These are phyloP conservation scores for Torulaspora maleeae DNA, from an alignment of 805 yeast species.

Conservation along the genomic window DNA sequence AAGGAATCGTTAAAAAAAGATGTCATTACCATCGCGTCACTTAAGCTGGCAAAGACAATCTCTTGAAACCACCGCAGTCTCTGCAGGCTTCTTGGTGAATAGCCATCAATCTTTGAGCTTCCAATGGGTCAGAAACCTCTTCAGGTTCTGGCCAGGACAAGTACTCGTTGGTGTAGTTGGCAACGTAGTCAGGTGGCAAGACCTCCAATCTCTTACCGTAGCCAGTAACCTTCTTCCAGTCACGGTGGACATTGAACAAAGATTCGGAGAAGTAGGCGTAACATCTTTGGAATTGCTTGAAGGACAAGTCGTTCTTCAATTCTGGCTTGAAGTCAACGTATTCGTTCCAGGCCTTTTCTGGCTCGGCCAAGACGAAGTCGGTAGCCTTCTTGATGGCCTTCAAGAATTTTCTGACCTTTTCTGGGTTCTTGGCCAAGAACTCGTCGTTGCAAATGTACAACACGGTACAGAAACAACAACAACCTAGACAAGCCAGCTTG, in stretches of 20 bases:
- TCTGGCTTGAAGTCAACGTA: slow-evolving; percentile 46
- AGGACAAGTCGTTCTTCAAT: slow-evolving; percentile 40
- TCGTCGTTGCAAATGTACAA: slow-evolving; percentile 50
- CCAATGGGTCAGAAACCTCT: slow-evolving; percentile 44
- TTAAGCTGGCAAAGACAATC: slow-evolving; percentile 36
- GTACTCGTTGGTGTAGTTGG: slow-evolving; percentile 50
- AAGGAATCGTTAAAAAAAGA: slow-evolving; percentile 2
- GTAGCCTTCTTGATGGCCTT: slow-evolving; percentile 49
- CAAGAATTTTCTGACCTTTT: slow-evolving; percentile 43
- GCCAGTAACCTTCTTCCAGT: slow-evolving; percentile 52
- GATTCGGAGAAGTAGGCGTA: slow-evolving; percentile 50
- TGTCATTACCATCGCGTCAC: background rate
- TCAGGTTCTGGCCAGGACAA: slow-evolving; percentile 47
- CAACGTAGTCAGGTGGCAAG: slow-evolving; percentile 44
- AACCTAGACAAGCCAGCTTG: slow-evolving; percentile 51
- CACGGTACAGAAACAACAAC: slow-evolving; percentile 56
- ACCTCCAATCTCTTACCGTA: slow-evolving; percentile 52
- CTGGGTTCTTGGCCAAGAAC: slow-evolving; percentile 45
- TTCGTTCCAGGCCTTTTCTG: slow-evolving; percentile 44
- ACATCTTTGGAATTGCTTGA: slow-evolving; percentile 48
- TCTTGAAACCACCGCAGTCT: slow-evolving; percentile 46
- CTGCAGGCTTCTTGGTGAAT: slow-evolving; percentile 45
- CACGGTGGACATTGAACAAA: slow-evolving; percentile 50
- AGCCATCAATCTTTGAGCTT: slow-evolving; percentile 46
- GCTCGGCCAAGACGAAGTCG: slow-evolving; percentile 43